Evolutionary conservation across 2,329 filamentous ascomycete genomes (phyloP), one percentile per base, ranked within the genome.

Genomic region (Talaromyces sp.): DNA sequence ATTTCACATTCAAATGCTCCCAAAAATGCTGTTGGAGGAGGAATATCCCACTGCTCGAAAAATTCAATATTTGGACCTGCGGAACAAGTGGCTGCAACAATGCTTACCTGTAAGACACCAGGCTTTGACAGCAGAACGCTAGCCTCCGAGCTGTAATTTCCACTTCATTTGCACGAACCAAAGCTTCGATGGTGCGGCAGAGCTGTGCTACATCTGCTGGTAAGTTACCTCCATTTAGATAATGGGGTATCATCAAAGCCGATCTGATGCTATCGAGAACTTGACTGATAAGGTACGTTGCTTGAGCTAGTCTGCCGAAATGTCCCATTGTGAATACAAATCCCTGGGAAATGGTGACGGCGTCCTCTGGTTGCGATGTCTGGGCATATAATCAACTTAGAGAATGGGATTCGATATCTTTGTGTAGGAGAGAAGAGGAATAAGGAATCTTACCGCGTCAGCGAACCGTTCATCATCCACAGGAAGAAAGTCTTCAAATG

Each of bases 121-220:
- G 11, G 27, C 49, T 63, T 56, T 63, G 61, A 19, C 61, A 54
- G 49, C 61, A 63, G 19, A 56, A 63, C 17, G 61, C 8, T n/a
- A 63, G 13, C 17, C 36, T 36, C 27, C 61, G 61, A n/a, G 29
- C 34, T 45, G 61, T 56, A 51, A 63, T 51, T 56, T 63, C 61
- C 49, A 63, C 34, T 25, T 63, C 61, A 43, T 63, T 63, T n/a
- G 61, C 61, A 25, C 61, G 61, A 17, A 63, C 61, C n/a, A 63
- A 34, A 22, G 61, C 61, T 63, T 56, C 61, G 11, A 63, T 34
- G 25, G 61, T 63, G 27, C 61, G 61, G 22, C 61, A 63, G 3
- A 63, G 34, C 22, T 63, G 61, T 43, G 17, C 38, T 19, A 51
- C 10, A 22, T 63, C 61, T 45, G 36, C 61, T n/a, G 61, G 25